Conservation (phyloP, 2,329 filamentous ascomycete species). For the Fusarium mangiferae region DNA sequence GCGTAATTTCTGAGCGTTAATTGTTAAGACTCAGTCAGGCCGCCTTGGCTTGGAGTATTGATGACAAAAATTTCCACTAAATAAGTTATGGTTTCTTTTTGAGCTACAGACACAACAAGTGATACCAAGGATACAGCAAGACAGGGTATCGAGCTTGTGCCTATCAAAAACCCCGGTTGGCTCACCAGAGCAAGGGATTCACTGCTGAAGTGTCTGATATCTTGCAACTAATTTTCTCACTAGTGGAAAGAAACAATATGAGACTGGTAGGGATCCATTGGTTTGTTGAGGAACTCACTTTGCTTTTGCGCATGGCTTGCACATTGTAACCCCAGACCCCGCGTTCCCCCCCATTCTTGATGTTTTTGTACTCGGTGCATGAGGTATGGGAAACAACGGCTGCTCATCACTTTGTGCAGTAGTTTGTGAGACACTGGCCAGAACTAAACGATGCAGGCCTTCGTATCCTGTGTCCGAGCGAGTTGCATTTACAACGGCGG, state of each 20-base stretch:
- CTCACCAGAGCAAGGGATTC: not conserved
- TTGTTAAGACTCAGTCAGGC: not conserved
- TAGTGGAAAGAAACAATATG: not conserved
- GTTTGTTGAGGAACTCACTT: not conserved
- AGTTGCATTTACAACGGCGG: not conserved
- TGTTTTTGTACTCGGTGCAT: not conserved
- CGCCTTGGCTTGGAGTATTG: not conserved
- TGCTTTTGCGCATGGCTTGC: not conserved
- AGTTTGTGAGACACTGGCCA: not conserved
- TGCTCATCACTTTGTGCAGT: not conserved
- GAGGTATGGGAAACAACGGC: not conserved
- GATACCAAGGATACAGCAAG: not conserved
- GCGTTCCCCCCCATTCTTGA: conserved; percentile 4
- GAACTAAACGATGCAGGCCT: not conserved
- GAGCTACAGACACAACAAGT: not conserved
- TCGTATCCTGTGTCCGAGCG: not conserved
- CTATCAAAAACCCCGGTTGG: not conserved
- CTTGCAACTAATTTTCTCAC: not conserved
- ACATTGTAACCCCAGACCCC: conserved; percentile 29
- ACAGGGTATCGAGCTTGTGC: not conserved
- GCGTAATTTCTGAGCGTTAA: not conserved
- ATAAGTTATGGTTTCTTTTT: not conserved
- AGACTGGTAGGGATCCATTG: not conserved
- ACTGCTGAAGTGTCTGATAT: not conserved
- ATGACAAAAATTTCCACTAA: not conserved